Evolutionary conservation across 129 eudicot species (phyloP).

Genomic region (Pulicaria dysenterica): DNA sequence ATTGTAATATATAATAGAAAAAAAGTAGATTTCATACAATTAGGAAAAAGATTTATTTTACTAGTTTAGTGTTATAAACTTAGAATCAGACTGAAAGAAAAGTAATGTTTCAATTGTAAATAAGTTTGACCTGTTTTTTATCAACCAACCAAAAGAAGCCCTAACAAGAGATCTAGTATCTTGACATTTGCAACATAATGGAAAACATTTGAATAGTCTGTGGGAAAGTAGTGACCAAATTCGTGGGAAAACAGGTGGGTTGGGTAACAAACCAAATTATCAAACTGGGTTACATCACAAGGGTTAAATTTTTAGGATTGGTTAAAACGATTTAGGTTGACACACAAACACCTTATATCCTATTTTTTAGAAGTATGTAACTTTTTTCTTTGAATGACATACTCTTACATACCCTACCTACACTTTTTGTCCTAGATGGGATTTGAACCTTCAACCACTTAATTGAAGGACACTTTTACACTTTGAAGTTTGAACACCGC

Average conservation of each 20-base stretch:
- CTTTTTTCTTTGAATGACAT: no score
- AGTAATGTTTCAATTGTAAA: neutral
- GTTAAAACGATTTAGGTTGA: neutral
- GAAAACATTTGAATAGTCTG: neutral
- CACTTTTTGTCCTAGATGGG: no score
- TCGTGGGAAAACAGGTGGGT: neutral
- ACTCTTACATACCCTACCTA: no score
- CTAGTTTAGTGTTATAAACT: constrained; percentile 8
- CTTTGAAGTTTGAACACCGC: no score
- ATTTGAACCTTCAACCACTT: no score
- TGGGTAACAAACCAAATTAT: neutral
- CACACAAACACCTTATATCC: neutral
- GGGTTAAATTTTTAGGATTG: neutral
- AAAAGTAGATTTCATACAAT: neutral
- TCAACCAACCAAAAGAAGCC: neutral
- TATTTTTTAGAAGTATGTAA: neutral
- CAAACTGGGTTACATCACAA: neutral
- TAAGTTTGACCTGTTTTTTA: neutral
- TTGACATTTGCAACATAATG: constrained; percentile 12
- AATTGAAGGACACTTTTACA: no score
- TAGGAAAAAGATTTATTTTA: constrained; percentile 2
- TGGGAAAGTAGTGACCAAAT: neutral
- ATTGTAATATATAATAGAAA: neutral
- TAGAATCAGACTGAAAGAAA: neutral
- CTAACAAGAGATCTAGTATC: constrained; percentile 3